Base-by-base conservation (phyloP, 208 protist genomes). In the Trypanosoma lewisi region DNA sequence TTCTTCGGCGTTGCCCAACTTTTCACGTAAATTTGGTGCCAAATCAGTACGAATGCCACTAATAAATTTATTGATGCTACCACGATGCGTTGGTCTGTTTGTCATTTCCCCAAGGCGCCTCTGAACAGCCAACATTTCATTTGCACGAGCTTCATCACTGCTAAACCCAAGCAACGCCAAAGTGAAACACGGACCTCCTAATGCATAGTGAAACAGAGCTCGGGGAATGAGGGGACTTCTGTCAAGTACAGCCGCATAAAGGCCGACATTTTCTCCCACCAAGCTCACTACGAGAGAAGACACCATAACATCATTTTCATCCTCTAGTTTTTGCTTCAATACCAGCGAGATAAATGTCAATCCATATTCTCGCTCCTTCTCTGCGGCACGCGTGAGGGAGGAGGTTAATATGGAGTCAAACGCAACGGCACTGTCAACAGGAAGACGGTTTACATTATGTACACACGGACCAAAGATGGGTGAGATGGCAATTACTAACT, bases 131-230 rank as follows among this genome's bases (percentile, higher is more conserved):
- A 93, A 62, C 86, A 93, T 93, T 57, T 79, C 60, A 52, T 88
- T 81, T 11, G 77, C 76, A 2, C 79, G 75, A 34, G 67, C 70
- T 65, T 88, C 78, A 50, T 86, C 73, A 51, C 77, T 70, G 64
- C 80, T 72, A 49, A 93, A 83, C 63, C 86, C 75, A 41, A 93
- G 77, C 42, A 93, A 56, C 1, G 86, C 83, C 23, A 93, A 69
- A 2, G 86, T 93, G 65, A 77, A 93, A 71, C 86, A 89, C n/a
- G 86, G 86, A 11, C 86, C 86, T 42, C 86, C 82, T 16, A 93
- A 73, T 8, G 86, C 86, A 67, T 93, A 90, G 75, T 93, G 86
- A 53, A 84, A 90, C 27, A 93, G 58, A 5, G 86, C 81, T 12
- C 77, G 82, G 39, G 86, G 83, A 53, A 89, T 77, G 14, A 86